These are phyloP conservation scores for Hygrophila difformis DNA, from an alignment of 257 asterid species.

Conservation along the genomic window DNA sequence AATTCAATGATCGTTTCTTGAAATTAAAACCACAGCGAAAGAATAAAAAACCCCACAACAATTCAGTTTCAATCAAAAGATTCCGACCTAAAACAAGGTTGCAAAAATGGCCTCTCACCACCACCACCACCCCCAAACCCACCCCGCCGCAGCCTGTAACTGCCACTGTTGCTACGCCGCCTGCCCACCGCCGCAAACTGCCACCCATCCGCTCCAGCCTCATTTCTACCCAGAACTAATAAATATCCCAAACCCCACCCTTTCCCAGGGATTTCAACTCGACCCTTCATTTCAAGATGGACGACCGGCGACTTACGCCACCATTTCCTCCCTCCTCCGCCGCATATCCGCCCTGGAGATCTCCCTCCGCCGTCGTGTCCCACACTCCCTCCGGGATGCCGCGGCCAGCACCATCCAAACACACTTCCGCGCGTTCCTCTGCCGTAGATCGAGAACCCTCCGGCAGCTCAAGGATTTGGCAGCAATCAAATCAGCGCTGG, in stretches of 20 bases:
- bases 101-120: slow-evolving; percentile 47
- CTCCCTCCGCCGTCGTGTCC: slow-evolving; percentile 39
- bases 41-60: too few relatives aligned
- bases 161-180: slow-evolving; percentile 23
- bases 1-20: too few relatives aligned
- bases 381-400: slow-evolving; percentile 51
- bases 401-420: slow-evolving; percentile 77
- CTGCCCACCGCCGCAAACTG: slow-evolving; percentile 23
- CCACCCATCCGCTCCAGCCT: slow-evolving; percentile 23
- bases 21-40: too few relatives aligned
- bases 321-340: slow-evolving; percentile 53
- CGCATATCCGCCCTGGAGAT: slow-evolving; percentile 71
- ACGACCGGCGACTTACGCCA: slow-evolving; percentile 19
- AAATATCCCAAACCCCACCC: slow-evolving; percentile 17
- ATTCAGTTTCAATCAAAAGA: too few relatives aligned
- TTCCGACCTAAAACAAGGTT: slow-evolving; percentile 8
- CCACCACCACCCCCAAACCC: slow-evolving; percentile 16
- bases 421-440: slow-evolving; percentile 66
- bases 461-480: slow-evolving; percentile 69
- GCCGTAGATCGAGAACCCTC: slow-evolving; percentile 78
- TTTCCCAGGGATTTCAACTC: slow-evolving; percentile 11
- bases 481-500: slow-evolving; percentile 46
- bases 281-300: slow-evolving; percentile 16
- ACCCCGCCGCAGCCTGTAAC: slow-evolving; percentile 13
- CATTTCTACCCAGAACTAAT: slow-evolving; percentile 20